Percentiles rank a stretch among this genome's conserved stretches.
Evolutionary conservation across 805 yeast species (phyloP).

Genomic region (Wickerhamiella sorbophila): DNA sequence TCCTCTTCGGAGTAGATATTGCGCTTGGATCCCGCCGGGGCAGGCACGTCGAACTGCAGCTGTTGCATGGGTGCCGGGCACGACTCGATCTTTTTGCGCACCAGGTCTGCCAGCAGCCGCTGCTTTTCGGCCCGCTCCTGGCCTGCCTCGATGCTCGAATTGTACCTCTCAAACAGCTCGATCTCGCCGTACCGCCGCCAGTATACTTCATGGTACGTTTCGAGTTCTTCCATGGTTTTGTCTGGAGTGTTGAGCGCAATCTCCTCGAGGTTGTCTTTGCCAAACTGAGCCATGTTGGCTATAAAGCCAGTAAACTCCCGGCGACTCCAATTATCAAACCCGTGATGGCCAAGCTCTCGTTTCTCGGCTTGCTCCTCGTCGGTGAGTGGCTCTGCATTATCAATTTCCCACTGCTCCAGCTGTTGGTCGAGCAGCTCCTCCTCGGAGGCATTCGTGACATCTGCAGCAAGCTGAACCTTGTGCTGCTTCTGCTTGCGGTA

Average conservation of each 20-base stretch:
- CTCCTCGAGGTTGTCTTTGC: conserved; percentile 54
- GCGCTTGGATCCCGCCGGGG: conserved; percentile 41
- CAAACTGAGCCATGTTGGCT: conserved; percentile 58
- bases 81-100: conserved; percentile 58
- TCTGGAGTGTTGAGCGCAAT: conserved; percentile 65
- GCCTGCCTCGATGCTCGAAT: conserved; percentile 72
- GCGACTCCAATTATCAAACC: conserved; percentile 73
- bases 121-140: conserved; percentile 63
- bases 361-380: conserved; percentile 57
- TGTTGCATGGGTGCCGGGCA: conserved; percentile 72
- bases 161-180: conserved; percentile 77
- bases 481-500: conserved; percentile 54
- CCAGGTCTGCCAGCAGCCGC: conserved; percentile 59
- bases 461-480: conserved; percentile 48
- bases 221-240: conserved; percentile 66
- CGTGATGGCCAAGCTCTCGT: conserved; percentile 47
- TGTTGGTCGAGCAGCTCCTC: conserved; percentile 32
- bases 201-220: conserved; percentile 61
- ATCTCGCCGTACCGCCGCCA: conserved; percentile 69
- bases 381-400: conserved; percentile 64
- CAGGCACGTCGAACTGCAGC: conserved; percentile 50
- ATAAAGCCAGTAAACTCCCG: conserved; percentile 79
- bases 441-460: conserved; percentile 32
- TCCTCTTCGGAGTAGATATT: conserved; percentile 75
- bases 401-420: conserved; percentile 58